Conservation (phyloP, 805 yeast genomes). For the Candida tallmaniae region DNA sequence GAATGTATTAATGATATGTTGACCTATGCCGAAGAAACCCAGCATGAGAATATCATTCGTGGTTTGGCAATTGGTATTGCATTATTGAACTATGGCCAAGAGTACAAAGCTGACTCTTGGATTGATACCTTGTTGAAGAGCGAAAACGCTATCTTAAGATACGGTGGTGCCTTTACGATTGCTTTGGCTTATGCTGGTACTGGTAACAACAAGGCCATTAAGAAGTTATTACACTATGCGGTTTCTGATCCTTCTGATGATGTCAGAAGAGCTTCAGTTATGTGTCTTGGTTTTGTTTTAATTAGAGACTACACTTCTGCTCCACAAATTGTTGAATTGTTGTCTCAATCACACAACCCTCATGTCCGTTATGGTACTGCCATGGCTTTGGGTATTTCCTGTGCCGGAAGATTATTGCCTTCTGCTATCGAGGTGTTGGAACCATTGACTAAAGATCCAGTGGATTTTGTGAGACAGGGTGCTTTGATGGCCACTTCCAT, state of each 20-base stretch:
- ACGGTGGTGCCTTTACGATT: conserved; percentile 92
- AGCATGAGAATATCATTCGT: conserved; percentile 91
- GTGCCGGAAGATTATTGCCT: conserved; percentile 89
- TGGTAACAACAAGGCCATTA: conserved; percentile 82
- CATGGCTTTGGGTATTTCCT: conserved; percentile 91
- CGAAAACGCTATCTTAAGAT: conserved; percentile 81
- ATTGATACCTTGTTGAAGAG: conserved; percentile 65
- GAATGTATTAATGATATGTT: conserved; percentile 73
- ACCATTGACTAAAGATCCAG: conserved; percentile 89
- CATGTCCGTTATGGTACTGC: conserved; percentile 99
- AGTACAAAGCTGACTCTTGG: conserved; percentile 67
- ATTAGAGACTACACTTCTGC: conserved; percentile 89
- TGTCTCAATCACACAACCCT: conserved; percentile 93
- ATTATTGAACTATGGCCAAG: conserved; percentile 78
- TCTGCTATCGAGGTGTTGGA: conserved; percentile 90
- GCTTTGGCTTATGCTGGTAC: conserved; percentile 98
- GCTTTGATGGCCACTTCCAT: conserved; percentile 89
- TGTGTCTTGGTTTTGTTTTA: conserved; percentile 84
- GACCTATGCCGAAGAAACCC: conserved; percentile 88
- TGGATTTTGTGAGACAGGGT: conserved; percentile 97
- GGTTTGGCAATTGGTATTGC: conserved; percentile 92
- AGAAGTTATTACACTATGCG: conserved; percentile 83
- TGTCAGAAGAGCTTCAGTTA: conserved; percentile 94
- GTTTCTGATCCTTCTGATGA: conserved; percentile 96
- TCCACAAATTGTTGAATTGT: conserved; percentile 89